Evolutionary conservation across 2,329 filamentous ascomycete genomes (phyloP), one percentile per base, ranked within the genome.

Genomic region (Aureobasidium sp.): DNA sequence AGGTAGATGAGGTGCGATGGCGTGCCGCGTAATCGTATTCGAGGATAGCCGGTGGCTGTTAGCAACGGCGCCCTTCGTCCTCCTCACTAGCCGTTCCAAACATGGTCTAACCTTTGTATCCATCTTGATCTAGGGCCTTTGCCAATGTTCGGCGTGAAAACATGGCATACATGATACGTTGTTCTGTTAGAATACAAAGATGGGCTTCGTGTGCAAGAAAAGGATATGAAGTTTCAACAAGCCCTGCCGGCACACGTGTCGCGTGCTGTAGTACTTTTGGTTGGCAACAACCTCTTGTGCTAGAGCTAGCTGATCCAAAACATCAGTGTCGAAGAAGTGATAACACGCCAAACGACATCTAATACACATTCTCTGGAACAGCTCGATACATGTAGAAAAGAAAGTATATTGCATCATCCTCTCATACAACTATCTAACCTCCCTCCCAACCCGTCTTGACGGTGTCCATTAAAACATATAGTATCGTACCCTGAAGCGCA

Each of bases 1-100:
- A 29, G 19, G 25, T 21, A n/a, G 35, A 54, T 54, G 50, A 54
- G 50, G 50, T 54, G 50, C 50, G 50, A 54, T 54, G 50, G 45
- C 45, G 40, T 38, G 37, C 37, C 37, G 45, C 45, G 49, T 38
- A 53, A 53, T 38, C 35, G 49, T 38, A 19, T 40, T 25, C 35
- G 37, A 23, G 17, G 45, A 47, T 27, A 27, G 42, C 19, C 19
- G 38, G 42, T 45, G 27, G 11, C 13, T 7, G 47, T 50, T 50
- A 23, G 21, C 19, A 50, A 50, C 47, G 21, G 6, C 27, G 19
- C 46, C 4, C 19, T 11, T n/a, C n/a, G n/a, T n/a, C 46, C 9
- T 21, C 15, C 27, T 37, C 5, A 7, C 19, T 23, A 19, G 5
- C 33, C 9, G 47, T 29, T 13, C 15, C 29, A 19, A 49, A 19